Conservation (phyloP, 768 basidiomycete species). For the Serendipita indica region DNA sequence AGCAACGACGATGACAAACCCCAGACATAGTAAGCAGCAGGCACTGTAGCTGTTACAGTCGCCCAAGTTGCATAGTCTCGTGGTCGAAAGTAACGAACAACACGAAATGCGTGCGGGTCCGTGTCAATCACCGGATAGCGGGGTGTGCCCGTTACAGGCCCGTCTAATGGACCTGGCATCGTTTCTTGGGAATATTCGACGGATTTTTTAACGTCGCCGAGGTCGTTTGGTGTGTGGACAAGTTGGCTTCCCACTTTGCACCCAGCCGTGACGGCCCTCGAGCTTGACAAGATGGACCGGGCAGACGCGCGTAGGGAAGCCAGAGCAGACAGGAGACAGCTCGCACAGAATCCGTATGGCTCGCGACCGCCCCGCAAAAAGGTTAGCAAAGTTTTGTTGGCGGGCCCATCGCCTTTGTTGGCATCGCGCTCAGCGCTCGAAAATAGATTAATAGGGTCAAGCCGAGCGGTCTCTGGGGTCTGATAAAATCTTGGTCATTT, state of each 20-base stretch:
- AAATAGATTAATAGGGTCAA: neutral
- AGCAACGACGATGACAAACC: conserved; percentile 35
- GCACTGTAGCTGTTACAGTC: conserved; percentile 64
- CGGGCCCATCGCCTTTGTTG: neutral
- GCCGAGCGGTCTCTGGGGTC: neutral
- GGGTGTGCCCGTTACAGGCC: conserved; percentile 18
- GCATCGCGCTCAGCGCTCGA: neutral
- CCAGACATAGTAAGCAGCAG: conserved; percentile 64
- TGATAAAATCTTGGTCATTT: conserved; percentile 5
- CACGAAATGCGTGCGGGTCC: conserved; percentile 79
- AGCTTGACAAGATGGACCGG: neutral
- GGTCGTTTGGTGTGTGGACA: too few species aligned
- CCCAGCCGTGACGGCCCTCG: neutral
- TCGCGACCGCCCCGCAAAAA: neutral
- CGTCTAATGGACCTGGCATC: conserved; percentile 7
- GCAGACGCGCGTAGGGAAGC: neutral
- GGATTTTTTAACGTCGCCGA: too few species aligned
- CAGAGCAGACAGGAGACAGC: neutral
- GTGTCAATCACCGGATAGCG: conserved; percentile 86
- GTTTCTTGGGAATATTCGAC: neutral
- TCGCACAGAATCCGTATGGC: neutral
- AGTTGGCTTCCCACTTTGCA: conserved; percentile 53
- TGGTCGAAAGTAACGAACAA: conserved; percentile 75
- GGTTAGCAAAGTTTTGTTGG: neutral
- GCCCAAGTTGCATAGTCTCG: conserved; percentile 83